Conservation (phyloP, 2,329 filamentous ascomycete genomes). For the Monilinia polystroma region DNA sequence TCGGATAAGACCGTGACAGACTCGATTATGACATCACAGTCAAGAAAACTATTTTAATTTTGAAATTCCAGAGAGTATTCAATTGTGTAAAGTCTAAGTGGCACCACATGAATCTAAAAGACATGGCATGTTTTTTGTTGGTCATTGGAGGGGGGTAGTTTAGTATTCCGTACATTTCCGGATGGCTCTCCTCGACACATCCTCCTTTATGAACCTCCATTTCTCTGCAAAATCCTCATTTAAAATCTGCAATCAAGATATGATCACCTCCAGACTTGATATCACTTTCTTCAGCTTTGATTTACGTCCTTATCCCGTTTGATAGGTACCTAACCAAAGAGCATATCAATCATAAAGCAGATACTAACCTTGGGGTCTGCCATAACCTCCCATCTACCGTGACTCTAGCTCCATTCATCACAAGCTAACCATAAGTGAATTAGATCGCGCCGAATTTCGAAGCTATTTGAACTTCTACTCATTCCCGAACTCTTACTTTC, state of each 20-base stretch:
- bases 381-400: slow-evolving; percentile 14
- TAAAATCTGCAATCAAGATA: not conserved
- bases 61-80: not conserved
- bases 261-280: not conserved
- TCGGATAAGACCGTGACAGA: not conserved
- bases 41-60: not conserved
- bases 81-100: not conserved
- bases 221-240: not conserved
- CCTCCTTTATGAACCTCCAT: not conserved
- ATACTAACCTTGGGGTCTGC: slow-evolving; percentile 18
- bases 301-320: not conserved
- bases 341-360: not conserved
- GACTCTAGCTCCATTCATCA: not conserved
- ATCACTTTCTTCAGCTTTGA: not conserved
- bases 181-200: not conserved
- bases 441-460: slow-evolving; percentile 10
- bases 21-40: not conserved
- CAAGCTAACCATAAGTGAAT: slow-evolving; percentile 24
- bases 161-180: not conserved
- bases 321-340: not conserved
- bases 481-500: slow-evolving; percentile 19
- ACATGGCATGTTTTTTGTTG: slow-evolving; percentile 7
- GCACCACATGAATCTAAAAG: not conserved
- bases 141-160: not conserved
- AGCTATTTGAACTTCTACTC: slow-evolving; percentile 14